Evolutionary conservation across 164 flowering plant species (phyloP), one percentile per base, ranked within the genome.

Genomic region (Macadamia tetraphylla): DNA sequence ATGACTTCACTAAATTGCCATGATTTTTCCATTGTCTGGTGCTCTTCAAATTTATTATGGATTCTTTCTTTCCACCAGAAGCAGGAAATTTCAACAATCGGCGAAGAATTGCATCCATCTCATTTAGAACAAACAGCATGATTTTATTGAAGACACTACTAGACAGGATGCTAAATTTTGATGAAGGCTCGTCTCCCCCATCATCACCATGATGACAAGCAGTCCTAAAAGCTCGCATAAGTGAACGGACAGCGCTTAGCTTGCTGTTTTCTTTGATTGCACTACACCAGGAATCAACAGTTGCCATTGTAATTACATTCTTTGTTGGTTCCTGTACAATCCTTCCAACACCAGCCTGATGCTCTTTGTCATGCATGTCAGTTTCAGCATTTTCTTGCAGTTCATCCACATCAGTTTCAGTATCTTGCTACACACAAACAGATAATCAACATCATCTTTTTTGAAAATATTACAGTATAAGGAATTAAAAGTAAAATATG

Each of bases 151-250:
- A 91, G 17, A 91, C 98, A 79, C 76, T 70, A 63, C 96, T 91
- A 35, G 98, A 88, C 87, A 89, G 88, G 69, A 72, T 71, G 63
- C 77, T 81, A 43, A 83, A 82, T 79, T 86, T 88, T 29, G 66
- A 12, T 0, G 84, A 52, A 52, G 86, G 65, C 6, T 87, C 88
- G 67, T 84, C 84, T 67, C 74, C 87, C 15, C 59, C 76, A 61
- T 88, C 96, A 74, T 94, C 98, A 29, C 98, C 99, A 81, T 86
- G 87, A 73, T 95, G 98, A 72, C 98, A 92, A 40, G 99, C 96
- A 64, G 79, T 79, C 57, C 87, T 80, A 52, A 81, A 95, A 71
- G 91, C 98, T 71, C 73, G 83, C 83, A 95, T 43, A 35, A 95
- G 79, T 65, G 88, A 81, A 29, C 92, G 89, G 10, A 92, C 74